Base-by-base conservation (phyloP, 345 rosid species). In the Passiflora organensis region DNA sequence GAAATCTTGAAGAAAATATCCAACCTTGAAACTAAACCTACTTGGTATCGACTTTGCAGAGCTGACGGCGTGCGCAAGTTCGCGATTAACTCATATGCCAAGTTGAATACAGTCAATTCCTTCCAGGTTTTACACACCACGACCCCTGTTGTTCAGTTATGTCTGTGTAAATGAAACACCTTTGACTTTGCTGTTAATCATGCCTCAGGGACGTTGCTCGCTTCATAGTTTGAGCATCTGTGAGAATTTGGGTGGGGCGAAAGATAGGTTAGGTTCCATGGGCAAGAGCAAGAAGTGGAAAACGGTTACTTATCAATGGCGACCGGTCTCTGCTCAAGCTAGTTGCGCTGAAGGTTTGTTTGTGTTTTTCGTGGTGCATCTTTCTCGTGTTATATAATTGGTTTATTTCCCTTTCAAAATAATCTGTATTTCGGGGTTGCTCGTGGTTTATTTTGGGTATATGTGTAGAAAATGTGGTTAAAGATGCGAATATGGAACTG, bases 301-400 rank as follows among this genome's bases (percentile, higher is more conserved):
- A 70, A 62, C 51, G 19, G 57, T 52, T 6, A 68, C 63, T 63
- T 74, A 19, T 36, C 76, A 54, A 10, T 77, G 96, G 96, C 83
- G 76, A 60, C 81, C 84, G 14, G 63, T 80, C 43, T 76, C 82
- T 67, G 64, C 73, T 64, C 74, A 64, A 28, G 70, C 84, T 57
- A 64, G 62, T 70, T 61, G 74, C 45, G 1, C 20, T 43, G 75
- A 78, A 63, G 97, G 95, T 86, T 65, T 53, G 39, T 67, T 58
- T 55, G 53, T 38, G 59, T 58, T 15, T 6, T 49, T 45, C 1
- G n/a, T n/a, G n/a, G n/a, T n/a, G n/a, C n/a, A 28, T 19, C 43
- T 53, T 16, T n/a, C 32, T 32, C 55, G 25, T 37, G 13, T 18
- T 55, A 52, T 19, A 23, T 48, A 21, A 47, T n/a, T n/a, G n/a